Conservation (phyloP, 108 stramenopile species). For the Hondaea fermentalgiana region DNA sequence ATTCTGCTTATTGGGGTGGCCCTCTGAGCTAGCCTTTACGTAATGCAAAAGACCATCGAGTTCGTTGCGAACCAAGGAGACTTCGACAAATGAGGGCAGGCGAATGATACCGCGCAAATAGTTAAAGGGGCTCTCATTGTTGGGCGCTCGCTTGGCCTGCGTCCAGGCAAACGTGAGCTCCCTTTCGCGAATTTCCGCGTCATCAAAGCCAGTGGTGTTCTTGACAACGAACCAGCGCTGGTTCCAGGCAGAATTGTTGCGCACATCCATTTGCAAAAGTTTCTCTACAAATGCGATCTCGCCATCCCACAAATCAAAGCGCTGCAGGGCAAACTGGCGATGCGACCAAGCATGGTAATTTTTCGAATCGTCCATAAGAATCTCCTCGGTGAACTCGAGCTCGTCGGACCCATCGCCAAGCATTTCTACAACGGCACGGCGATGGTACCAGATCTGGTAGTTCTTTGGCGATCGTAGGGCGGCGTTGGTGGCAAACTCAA, state of each 20-base stretch:
- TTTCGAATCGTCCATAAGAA: conserved; percentile 78
- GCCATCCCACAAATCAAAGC: conserved; percentile 47
- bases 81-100: not conserved
- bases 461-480: conserved; percentile 74
- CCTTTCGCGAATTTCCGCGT: not conserved
- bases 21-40: not conserved
- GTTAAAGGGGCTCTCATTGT: conserved; percentile 48
- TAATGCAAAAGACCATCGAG: not conserved
- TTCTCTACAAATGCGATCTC: conserved; percentile 64
- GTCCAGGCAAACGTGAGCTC: conserved; percentile 35
- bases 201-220: not conserved
- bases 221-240: conserved; percentile 80
- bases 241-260: conserved; percentile 98
- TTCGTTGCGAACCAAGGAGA: not conserved
- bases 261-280: conserved; percentile 63
- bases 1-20: not conserved
- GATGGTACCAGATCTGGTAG: conserved; percentile 98
- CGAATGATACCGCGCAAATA: conserved; percentile 35
- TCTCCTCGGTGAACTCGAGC: conserved; percentile 64
- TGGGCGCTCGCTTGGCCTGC: conserved; percentile 19
- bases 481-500: conserved; percentile 54
- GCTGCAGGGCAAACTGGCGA: conserved; percentile 76
- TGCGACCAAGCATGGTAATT: conserved; percentile 98
- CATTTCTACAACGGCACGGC: conserved; percentile 71
- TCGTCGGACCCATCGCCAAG: conserved; percentile 54